Base-by-base conservation (phyloP, 2,329 filamentous ascomycete species). In the Aspergillus unguis region DNA sequence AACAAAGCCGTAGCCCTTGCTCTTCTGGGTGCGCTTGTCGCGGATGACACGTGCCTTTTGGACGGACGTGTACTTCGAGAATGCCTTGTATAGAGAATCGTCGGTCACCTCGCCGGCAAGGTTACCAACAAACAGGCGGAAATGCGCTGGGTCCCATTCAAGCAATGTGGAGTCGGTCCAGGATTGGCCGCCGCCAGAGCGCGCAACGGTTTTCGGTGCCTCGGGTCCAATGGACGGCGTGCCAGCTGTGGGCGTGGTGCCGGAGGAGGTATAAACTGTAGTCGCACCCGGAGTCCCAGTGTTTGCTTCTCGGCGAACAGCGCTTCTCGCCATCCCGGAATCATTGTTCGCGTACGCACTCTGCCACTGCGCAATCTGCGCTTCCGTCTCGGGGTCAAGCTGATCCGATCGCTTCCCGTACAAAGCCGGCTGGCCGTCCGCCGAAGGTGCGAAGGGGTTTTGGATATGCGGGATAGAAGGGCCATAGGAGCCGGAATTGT, bases 101-200 rank as follows among this genome's bases (percentile, higher is more conserved):
- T 99, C 94, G 1, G 94, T 99, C 29, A 95, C 94, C 77, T 99
- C 94, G 61, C 94, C 94, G 37, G 94, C 94, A 47, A 99, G 82
- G 71, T 99, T 99, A 59, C 94, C 94, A 11, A 97, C 91, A 71
- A 97, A 97, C 40, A 99, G 84, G 33, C 94, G 90, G 65, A 96
- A 88, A 69, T 99, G 94, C 28, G 88, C 83, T 1, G 92, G 92
- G 67, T 97, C 92, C 94, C 94, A 99, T 70, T 97, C 94, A 2
- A 97, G 82, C 3, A 99, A 82, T 0, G 87, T 83, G 52, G 88
- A 81, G 69, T 99, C 94, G 26, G 88, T 87, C 94, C 94, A 99
- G 53, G 85, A 88, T 76, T 95, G 90, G 50, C 94, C 94, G 56
- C 94, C 94, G 46, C 92, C 94, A 56, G 88, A 82, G 36, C 94